phyloP scores from a whole-genome alignment of 192 early-diverging fungal species.

The Jimgerdemannia flammicorona region DNA sequence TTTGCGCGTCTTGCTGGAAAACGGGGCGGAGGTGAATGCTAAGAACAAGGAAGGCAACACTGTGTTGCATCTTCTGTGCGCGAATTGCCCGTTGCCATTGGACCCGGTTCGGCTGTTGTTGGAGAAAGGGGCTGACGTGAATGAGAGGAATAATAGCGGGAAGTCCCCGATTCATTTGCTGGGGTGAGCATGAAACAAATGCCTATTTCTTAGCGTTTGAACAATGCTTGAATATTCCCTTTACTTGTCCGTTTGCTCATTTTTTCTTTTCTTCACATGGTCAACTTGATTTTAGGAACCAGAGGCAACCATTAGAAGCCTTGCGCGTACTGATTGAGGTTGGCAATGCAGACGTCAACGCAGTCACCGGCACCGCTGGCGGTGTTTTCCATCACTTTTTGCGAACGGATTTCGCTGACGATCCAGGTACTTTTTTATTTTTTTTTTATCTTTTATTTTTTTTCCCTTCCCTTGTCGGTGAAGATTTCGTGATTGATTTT shows the following conservation, averaged over 20 bases:
- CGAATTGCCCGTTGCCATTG: conserved; percentile 24
- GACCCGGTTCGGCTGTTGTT: conserved; percentile 26
- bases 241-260: too few species aligned
- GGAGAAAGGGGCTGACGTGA: conserved; percentile 31
- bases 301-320: neutral
- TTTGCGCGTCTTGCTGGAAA: conserved; percentile 27
- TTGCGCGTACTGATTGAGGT: neutral
- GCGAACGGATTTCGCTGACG: neutral
- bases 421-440: neutral
- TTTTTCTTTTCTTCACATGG: neutral
- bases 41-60: conserved; percentile 21
- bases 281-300: neutral
- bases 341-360: neutral
- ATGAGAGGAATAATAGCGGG: conserved; percentile 19
- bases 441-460: neutral
- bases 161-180: conserved; percentile 30
- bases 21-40: conserved; percentile 24
- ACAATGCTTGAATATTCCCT: too few species aligned
- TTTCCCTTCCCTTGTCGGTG: neutral
- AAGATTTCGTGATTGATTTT: too few species aligned
- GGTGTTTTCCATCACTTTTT: neutral
- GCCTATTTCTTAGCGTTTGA: neutral
- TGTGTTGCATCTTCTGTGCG: conserved; percentile 26
- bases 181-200: conserved; percentile 22
- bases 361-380: neutral